phyloP scores from a whole-genome alignment of 2,329 filamentous ascomycete genomes.

The Sarocladium brachiariae region DNA sequence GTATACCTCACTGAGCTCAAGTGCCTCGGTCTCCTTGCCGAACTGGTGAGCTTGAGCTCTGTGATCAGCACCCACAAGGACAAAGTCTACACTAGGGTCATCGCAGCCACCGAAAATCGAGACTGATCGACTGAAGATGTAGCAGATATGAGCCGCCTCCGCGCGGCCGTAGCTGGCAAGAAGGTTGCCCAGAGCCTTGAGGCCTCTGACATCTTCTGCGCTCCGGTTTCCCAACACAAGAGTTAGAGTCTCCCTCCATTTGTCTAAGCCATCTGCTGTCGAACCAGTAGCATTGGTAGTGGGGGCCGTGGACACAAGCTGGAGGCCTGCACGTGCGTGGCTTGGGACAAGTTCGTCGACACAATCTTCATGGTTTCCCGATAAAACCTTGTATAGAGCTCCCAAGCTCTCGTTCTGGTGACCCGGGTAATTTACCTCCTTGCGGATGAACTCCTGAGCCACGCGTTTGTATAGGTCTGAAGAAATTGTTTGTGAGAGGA shows the following conservation, averaged over 20 bases:
- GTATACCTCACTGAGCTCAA: slow-evolving; percentile 94
- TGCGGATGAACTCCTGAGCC: slow-evolving; percentile 88
- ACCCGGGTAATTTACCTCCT: slow-evolving; percentile 79
- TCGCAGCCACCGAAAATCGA: slow-evolving; percentile 76
- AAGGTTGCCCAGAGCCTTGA: slow-evolving; percentile 74
- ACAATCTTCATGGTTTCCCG: slow-evolving; percentile 89
- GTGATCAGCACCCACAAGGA: slow-evolving; percentile 81
- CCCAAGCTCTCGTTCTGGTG: slow-evolving; percentile 82
- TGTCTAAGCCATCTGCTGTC: slow-evolving; percentile 61
- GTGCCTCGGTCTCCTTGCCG: slow-evolving; percentile 72
- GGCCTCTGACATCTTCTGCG: slow-evolving; percentile 65
- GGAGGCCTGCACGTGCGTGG: slow-evolving; percentile 84
- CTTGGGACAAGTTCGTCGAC: slow-evolving; percentile 92
- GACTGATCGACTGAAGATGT: slow-evolving; percentile 69
- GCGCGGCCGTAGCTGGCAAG: slow-evolving; percentile 78
- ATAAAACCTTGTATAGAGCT: slow-evolving; percentile 87
- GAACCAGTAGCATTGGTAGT: slow-evolving; percentile 26
- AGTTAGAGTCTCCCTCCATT: slow-evolving; percentile 86
- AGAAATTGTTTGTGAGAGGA: slow-evolving; percentile 74
- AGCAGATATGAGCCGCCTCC: slow-evolving; percentile 92
- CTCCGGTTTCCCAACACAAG: slow-evolving; percentile 86
- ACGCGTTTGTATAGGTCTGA: slow-evolving; percentile 87
- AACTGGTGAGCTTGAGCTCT: slow-evolving; percentile 63
- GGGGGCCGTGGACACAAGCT: slow-evolving; percentile 75
- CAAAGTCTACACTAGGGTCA: slow-evolving; percentile 70